Conservation (phyloP, 2,329 filamentous ascomycete species). For the Geosmithia morbida region DNA sequence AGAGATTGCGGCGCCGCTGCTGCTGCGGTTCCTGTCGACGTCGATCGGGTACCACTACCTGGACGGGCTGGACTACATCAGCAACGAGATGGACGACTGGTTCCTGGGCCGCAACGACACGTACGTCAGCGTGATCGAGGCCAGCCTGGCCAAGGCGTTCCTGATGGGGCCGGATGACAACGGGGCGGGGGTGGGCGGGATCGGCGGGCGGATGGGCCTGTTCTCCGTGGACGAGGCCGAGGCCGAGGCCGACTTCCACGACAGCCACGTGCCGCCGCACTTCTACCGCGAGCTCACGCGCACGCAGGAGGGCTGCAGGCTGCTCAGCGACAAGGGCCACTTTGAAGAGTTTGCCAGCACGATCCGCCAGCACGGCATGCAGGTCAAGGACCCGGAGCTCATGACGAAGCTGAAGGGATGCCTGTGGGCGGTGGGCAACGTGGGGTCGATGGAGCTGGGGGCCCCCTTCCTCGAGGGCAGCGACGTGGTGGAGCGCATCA, state of each 20-base stretch:
- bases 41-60: constrained; percentile 97
- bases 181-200: constrained; percentile 1
- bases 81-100: constrained; percentile 99
- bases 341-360: constrained; percentile 87
- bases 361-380: constrained; percentile 76
- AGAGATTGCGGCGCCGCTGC: constrained; percentile 85
- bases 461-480: constrained; percentile 85
- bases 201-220: constrained; percentile 33
- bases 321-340: constrained; percentile 85
- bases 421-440: constrained; percentile 94
- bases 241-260: constrained; percentile 41
- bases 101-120: constrained; percentile 91
- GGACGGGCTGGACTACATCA: constrained; percentile 94
- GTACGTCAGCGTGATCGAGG: constrained; percentile 91
- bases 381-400: constrained; percentile 64
- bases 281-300: constrained; percentile 93
- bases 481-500: constrained; percentile 76
- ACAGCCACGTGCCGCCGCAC: constrained; percentile 73
- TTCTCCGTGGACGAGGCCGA: constrained; percentile 38
- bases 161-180: constrained; percentile 47
- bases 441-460: constrained; percentile 94
- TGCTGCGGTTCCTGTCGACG: constrained; percentile 86
- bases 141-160: constrained; percentile 81
- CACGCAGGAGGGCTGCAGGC: constrained; percentile 79
- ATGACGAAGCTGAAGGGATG: constrained; percentile 93